Conservation (phyloP, 2,329 filamentous ascomycete species). For the Cladosporium sp. region DNA sequence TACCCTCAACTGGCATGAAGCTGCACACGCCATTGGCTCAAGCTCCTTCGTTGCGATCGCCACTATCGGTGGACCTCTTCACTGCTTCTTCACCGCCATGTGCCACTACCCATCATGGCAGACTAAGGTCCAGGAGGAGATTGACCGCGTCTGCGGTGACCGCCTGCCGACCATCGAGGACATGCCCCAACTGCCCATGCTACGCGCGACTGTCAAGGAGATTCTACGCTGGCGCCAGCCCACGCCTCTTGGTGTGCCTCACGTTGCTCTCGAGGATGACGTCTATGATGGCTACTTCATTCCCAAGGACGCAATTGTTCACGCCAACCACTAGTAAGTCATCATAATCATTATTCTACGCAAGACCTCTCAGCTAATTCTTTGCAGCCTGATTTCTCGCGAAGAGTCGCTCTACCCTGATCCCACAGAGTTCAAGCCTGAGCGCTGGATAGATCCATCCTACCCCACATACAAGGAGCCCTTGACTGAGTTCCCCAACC, state of each 20-base stretch:
- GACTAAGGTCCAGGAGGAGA: conserved; percentile 27
- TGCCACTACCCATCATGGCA: conserved; percentile 32
- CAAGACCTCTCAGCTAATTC: conserved; percentile 11
- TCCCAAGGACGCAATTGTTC: conserved; percentile 33
- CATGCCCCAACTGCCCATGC: conserved; percentile 29
- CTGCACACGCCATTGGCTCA: conserved; percentile 32
- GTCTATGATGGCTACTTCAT: conserved; percentile 36
- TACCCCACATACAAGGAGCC: conserved; percentile 35
- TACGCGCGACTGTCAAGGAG: conserved; percentile 34
- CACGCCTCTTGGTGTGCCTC: conserved; percentile 38
- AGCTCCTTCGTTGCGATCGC: conserved; percentile 33
- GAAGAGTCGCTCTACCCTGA: conserved; percentile 28
- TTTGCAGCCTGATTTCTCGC: conserved; percentile 27
- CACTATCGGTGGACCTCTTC: conserved; percentile 31
- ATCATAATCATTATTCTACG: not conserved
- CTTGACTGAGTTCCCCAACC: conserved; percentile 32
- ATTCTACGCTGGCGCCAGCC: conserved; percentile 32
- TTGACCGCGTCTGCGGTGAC: conserved; percentile 31
- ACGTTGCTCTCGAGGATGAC: conserved; percentile 33
- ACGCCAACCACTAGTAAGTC: conserved; percentile 33
- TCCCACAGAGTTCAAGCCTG: conserved; percentile 30
- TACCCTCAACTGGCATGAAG: conserved; percentile 29
- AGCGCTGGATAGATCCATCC: conserved; percentile 30
- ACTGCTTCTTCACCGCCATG: conserved; percentile 32
- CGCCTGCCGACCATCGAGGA: conserved; percentile 29